Conservation (phyloP, 768 basidiomycete species). For the Zangia roseola region DNA sequence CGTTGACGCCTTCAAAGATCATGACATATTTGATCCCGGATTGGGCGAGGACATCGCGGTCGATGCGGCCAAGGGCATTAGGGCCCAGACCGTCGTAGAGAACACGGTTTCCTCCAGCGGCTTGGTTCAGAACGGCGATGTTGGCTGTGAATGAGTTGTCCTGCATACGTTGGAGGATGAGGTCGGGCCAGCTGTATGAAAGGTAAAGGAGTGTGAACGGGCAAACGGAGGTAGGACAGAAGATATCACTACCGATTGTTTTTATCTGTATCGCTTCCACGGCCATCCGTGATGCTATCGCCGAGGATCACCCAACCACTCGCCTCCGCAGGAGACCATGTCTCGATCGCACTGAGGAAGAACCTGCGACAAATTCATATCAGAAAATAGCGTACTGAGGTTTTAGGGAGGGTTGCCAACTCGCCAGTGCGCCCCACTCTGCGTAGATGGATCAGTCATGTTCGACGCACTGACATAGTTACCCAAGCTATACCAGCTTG, state of each 20-base stretch:
- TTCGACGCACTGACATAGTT: no score
- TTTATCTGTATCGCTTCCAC: conserved; percentile 1
- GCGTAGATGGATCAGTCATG: no score
- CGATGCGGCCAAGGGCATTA: background rate
- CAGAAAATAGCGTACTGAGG: background rate
- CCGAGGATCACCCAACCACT: conserved; percentile 2
- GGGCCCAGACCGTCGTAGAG: background rate
- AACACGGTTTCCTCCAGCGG: background rate
- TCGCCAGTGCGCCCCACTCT: conserved; percentile 11
- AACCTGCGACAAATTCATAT: conserved; percentile 11
- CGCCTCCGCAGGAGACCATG: conserved; percentile 1
- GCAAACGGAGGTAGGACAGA: background rate
- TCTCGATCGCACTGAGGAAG: conserved; percentile 2
- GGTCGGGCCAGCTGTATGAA: background rate
- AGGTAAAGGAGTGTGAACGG: background rate
- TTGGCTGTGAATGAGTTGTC: background rate
- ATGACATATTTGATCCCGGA: conserved; percentile 7
- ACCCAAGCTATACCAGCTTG: no score
- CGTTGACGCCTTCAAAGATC: conserved; percentile 12
- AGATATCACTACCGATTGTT: conserved; percentile 2
- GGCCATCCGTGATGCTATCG: conserved; percentile 5
- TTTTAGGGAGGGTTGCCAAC: background rate
- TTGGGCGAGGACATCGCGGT: conserved; percentile 1
- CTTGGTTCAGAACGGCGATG: conserved; percentile 5
- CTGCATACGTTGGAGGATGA: conserved; percentile 6